Evolutionary conservation across 805 yeast genomes (phyloP), one percentile per base, ranked within the genome.

Genomic region (Saccharomycopsis vini): DNA sequence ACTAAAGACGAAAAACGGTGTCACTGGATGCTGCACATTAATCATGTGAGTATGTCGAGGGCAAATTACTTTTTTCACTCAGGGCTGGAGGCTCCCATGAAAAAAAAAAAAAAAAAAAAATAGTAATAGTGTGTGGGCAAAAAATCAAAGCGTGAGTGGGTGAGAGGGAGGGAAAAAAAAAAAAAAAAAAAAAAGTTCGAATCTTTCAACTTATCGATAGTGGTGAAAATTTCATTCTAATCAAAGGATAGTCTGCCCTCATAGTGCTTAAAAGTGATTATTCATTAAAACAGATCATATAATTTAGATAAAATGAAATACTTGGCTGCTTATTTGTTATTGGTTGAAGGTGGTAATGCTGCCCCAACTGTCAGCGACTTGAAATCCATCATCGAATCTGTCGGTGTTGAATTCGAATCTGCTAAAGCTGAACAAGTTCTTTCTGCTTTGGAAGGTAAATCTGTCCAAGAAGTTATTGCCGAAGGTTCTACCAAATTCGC

Each of bases 261-360:
- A n/a, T n/a, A 54, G 57, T 64, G 82, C 83, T 78, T 78, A 78
- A 77, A 75, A 67, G 74, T 75, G 83, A 77, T 77, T 78, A 78
- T 77, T 77, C 80, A 74, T 66, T 31, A 44, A 50, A 54, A 49
- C 55, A 40, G 26, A n/a, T n/a, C n/a, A n/a, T n/a, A n/a, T n/a
- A n/a, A n/a, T n/a, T n/a, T n/a, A n/a, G n/a, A n/a, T n/a, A 47
- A 41, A 48, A 60, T 88, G 97, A 92, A 88, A 85, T 90, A 90
- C 81, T 83, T 92, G 75, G 98, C 98, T 75, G 97, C 98, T 72
- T 92, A 92, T 79, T 83, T 92, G 73, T 83, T 90, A 75, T 81
- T 92, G 73, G 88, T 82, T 75, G 88, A 92, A 70, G 95, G 95
- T 72, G 98, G 97, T 69, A 81, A 79, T 77, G 69, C 88, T 67